A percentile compares a stretch with the other conserved stretches of the same genome.
phyloP scores from a whole-genome alignment of 176 grass and related monocot genomes.

The Oryza officinalis region DNA sequence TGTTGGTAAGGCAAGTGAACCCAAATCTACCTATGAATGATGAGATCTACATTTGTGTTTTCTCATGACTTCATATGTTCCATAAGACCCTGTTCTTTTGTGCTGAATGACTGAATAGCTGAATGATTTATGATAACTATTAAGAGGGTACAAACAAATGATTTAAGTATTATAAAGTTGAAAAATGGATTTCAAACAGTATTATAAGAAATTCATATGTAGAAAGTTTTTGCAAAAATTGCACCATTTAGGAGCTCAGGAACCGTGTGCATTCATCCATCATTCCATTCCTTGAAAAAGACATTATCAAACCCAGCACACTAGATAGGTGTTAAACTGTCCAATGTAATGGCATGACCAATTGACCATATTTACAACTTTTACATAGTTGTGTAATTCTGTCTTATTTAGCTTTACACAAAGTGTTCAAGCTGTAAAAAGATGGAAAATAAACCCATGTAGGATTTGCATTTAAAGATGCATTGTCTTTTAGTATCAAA shows the following conservation, averaged over 20 bases:
- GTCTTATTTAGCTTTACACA: constrained; percentile 6
- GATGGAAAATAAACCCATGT: neutral
- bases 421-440: constrained; percentile 32
- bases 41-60: neutral
- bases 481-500: neutral
- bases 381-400: neutral
- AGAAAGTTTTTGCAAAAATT: too few relatives aligned
- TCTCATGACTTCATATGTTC: neutral
- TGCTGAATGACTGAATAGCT: too few relatives aligned
- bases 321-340: too few relatives aligned
- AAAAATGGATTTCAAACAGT: too few relatives aligned
- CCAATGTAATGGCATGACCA: neutral
- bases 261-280: too few relatives aligned
- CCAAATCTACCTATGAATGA: neutral
- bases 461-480: constrained; percentile 13
- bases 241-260: too few relatives aligned
- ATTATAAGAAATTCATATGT: too few relatives aligned
- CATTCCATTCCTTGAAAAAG: too few relatives aligned
- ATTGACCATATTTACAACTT: neutral
- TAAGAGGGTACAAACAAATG: too few relatives aligned
- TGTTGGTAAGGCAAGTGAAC: neutral
- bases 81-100: neutral
- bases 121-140: too few relatives aligned
- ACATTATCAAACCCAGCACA: too few relatives aligned
- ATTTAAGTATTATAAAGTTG: too few relatives aligned